Conservation (phyloP, 768 basidiomycete species). For the Phaeolepiota aurea region DNA sequence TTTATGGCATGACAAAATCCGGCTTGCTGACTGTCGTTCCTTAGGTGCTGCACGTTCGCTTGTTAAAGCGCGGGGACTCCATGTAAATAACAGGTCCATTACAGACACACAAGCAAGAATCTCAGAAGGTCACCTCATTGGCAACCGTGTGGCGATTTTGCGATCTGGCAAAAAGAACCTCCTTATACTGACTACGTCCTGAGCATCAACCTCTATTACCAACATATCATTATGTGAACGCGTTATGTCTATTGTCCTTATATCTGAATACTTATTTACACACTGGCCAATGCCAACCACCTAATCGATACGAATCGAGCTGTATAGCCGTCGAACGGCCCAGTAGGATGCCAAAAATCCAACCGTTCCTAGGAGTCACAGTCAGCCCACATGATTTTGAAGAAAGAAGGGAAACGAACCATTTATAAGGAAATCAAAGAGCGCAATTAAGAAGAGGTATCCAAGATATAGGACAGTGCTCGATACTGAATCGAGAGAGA, state of each 20-base stretch:
- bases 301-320: slow-evolving; percentile 72
- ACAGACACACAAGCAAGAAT: slow-evolving; percentile 39
- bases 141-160: slow-evolving; percentile 52
- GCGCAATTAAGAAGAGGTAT: slow-evolving; percentile 74
- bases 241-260: not conserved
- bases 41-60: slow-evolving; percentile 61
- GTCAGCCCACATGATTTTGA: slow-evolving; percentile 5
- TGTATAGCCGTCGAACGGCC: slow-evolving; percentile 81
- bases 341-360: slow-evolving; percentile 89
- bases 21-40: slow-evolving; percentile 1
- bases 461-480: slow-evolving; percentile 84
- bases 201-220: slow-evolving; percentile 2
- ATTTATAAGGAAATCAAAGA: slow-evolving; percentile 85
- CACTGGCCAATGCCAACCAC: not conserved
- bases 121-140: slow-evolving; percentile 41
- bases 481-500: slow-evolving; percentile 78
- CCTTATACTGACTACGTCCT: slow-evolving; percentile 22
- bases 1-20: not conserved
- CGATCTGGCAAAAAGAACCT: slow-evolving; percentile 72
- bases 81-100: slow-evolving; percentile 58
- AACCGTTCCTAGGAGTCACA: slow-evolving; percentile 75
- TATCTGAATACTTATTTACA: not conserved
- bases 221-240: too few species aligned
- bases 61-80: slow-evolving; percentile 58
- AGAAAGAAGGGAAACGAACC: slow-evolving; percentile 38